These are phyloP conservation scores for Corylus americana DNA, from an alignment of 306 rosid species.

Conservation along the genomic window DNA sequence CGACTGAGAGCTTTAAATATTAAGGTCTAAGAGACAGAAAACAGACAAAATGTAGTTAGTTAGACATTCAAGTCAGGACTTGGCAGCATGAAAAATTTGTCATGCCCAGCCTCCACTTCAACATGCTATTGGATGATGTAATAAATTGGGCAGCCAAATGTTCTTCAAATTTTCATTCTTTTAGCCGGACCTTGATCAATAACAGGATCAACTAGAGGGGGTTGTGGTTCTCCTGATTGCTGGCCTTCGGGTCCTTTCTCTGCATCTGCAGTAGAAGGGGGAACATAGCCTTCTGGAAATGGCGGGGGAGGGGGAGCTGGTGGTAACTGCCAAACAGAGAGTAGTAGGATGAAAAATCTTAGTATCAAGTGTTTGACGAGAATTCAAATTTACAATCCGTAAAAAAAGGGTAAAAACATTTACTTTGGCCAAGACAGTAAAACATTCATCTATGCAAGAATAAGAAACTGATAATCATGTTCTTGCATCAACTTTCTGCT, in stretches of 20 bases:
- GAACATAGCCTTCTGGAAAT: conserved; percentile 84
- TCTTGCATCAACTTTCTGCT: background rate
- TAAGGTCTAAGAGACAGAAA: background rate
- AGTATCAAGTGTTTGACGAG: background rate
- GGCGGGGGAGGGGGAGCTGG: conserved; percentile 90
- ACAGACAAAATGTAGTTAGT: background rate
- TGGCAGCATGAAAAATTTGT: too few species aligned
- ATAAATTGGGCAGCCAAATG: background rate
- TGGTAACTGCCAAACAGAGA: conserved; percentile 52
- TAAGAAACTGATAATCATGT: background rate
- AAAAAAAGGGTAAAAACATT: background rate
- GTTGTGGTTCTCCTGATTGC: conserved; percentile 65
- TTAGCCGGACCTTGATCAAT: conserved; percentile 89
- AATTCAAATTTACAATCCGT: background rate
- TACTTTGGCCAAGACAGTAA: background rate
- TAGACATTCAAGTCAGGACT: background rate
- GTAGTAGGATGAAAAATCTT: background rate
- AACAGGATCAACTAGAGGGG: conserved; percentile 72
- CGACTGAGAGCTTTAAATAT: background rate
- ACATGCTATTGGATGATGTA: background rate
- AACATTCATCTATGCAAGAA: background rate
- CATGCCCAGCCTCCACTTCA: background rate
- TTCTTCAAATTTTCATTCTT: conserved; percentile 66
- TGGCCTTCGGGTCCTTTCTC: conserved; percentile 70
- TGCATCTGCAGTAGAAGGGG: conserved; percentile 50